Evolutionary conservation across 257 asterid genomes (phyloP).

Genomic region (Gardenia jasminoides): DNA sequence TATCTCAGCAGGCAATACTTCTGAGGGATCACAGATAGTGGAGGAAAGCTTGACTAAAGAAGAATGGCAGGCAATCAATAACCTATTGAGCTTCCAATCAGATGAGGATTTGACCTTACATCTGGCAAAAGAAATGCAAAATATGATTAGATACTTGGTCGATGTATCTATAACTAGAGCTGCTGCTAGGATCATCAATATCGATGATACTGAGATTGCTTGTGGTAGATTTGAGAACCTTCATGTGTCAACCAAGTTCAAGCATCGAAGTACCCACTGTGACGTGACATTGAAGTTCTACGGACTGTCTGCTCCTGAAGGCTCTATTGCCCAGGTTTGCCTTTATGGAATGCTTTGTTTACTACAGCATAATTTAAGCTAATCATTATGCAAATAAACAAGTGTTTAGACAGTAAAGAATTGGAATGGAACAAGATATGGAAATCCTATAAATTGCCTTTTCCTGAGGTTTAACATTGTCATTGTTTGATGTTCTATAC

Average conservation of each 20-base stretch:
- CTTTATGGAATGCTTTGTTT: constrained; percentile 18
- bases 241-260: constrained; percentile 72
- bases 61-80: constrained; percentile 98
- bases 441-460: constrained; percentile 67
- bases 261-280: constrained; percentile 74
- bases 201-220: constrained; percentile 68
- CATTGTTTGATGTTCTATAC: not conserved
- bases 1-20: constrained; percentile 44
- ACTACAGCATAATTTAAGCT: not conserved
- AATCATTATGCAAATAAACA: constrained; percentile 11
- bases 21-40: constrained; percentile 56
- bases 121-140: constrained; percentile 67
- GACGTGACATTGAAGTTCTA: constrained; percentile 82
- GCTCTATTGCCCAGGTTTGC: constrained; percentile 95
- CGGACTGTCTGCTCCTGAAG: constrained; percentile 96
- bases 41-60: constrained; percentile 88
- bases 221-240: constrained; percentile 98
- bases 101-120: constrained; percentile 73
- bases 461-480: constrained; percentile 70
- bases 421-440: constrained; percentile 62
- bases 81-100: constrained; percentile 84
- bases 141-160: constrained; percentile 74
- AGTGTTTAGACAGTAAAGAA: constrained; percentile 40
- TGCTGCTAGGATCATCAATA: constrained; percentile 82
- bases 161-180: constrained; percentile 80